Percentiles rank a stretch among this genome's conserved stretches.
phyloP scores from a whole-genome alignment of 1,284 basidiomycete genomes.

The Cryptococcus sp. region DNA sequence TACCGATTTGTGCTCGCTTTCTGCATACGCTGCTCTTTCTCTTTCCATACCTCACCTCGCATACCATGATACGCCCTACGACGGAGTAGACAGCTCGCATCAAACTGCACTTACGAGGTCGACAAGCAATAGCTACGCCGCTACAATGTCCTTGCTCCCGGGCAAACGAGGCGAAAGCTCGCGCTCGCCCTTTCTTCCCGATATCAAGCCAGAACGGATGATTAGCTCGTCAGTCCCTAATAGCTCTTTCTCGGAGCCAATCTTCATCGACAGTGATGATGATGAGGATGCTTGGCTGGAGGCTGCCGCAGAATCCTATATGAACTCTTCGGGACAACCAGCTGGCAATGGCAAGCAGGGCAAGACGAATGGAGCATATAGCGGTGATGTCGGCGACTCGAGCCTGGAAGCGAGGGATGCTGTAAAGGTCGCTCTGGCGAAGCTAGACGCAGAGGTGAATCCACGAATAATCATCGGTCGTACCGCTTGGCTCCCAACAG shows the following conservation, averaged over 20 bases:
- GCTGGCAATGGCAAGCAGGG: conserved; percentile 1
- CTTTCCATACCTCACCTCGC: too few relatives aligned
- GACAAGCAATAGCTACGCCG: too few relatives aligned
- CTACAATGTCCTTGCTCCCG: too few relatives aligned
- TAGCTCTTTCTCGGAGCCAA: conserved; percentile 9
- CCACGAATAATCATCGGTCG: not conserved
- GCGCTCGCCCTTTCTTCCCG: too few relatives aligned
- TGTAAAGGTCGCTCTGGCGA: conserved; percentile 27
- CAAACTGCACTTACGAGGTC: too few relatives aligned
- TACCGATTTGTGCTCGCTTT: too few relatives aligned
- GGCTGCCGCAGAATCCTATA: not conserved
- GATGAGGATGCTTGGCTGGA: conserved; percentile 9
- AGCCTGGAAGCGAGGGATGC: conserved; percentile 29
- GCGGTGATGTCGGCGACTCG: not conserved
- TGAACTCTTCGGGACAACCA: not conserved
- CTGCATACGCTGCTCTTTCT: too few relatives aligned
- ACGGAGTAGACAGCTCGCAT: too few relatives aligned
- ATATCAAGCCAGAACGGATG: too few relatives aligned
- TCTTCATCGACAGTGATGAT: conserved; percentile 22
- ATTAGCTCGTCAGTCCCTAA: too few relatives aligned
- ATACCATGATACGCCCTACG: too few relatives aligned
- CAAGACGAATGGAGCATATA: not conserved
- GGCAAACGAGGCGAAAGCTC: too few relatives aligned
- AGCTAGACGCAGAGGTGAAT: conserved; percentile 43
- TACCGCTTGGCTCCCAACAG: not conserved